Conservation (phyloP, 2,329 filamentous ascomycete species). For the Achaetomium macrosporum region DNA sequence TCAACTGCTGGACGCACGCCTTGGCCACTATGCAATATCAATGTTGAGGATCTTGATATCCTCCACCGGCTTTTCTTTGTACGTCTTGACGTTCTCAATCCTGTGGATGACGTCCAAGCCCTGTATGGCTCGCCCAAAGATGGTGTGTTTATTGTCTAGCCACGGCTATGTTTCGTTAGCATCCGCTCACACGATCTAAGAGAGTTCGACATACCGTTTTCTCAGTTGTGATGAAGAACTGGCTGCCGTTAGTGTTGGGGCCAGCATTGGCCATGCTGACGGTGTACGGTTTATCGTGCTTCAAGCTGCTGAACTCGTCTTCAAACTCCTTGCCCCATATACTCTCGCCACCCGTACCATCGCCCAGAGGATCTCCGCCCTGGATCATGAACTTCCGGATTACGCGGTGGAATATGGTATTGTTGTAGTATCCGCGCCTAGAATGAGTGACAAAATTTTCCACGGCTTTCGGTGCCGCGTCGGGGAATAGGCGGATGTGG, state of each 20-base stretch:
- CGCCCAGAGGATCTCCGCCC: slow-evolving; percentile 74
- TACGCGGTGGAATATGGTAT: slow-evolving; percentile 93
- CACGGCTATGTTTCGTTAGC: slow-evolving; percentile 55
- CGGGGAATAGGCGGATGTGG: slow-evolving; percentile 84
- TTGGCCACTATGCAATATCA: slow-evolving; percentile 31
- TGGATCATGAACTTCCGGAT: slow-evolving; percentile 99
- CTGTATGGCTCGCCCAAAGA: slow-evolving; percentile 86
- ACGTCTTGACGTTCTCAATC: slow-evolving; percentile 85
- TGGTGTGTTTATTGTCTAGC: slow-evolving; percentile 93
- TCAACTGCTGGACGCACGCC: neutral
- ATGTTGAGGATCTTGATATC: slow-evolving; percentile 98
- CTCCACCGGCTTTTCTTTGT: slow-evolving; percentile 89
- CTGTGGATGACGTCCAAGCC: slow-evolving; percentile 92
- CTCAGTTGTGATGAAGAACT: slow-evolving; percentile 98
- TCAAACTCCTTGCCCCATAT: slow-evolving; percentile 92
- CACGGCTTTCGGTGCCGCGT: slow-evolving; percentile 86
- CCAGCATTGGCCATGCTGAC: slow-evolving; percentile 98
- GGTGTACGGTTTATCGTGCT: slow-evolving; percentile 94
- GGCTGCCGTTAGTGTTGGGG: slow-evolving; percentile 88
- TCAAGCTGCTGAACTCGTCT: slow-evolving; percentile 86
- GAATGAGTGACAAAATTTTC: slow-evolving; percentile 96
- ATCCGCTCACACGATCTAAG: slow-evolving; percentile 3
- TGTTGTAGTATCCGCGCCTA: slow-evolving; percentile 90
- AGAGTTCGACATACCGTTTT: slow-evolving; percentile 61
- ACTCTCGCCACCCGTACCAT: slow-evolving; percentile 83